phyloP scores from a whole-genome alignment of 1,139 yeast species.

The Candida sp. region DNA sequence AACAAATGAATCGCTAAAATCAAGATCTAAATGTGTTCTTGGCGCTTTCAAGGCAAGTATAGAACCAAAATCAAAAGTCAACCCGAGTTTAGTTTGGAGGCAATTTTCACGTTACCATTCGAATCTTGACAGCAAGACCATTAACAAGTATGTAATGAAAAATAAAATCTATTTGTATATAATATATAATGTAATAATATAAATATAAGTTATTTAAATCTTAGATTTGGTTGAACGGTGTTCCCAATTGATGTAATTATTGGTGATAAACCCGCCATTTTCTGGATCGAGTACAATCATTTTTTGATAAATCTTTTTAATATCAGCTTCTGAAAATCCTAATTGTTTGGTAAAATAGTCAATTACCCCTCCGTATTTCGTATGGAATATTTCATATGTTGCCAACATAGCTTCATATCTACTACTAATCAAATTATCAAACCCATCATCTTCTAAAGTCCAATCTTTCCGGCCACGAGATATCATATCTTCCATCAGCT shows the following conservation, averaged over 20 bases:
- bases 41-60: too few species aligned
- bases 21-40: too few species aligned
- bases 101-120: too few species aligned
- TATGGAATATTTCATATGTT: constrained; percentile 48
- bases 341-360: constrained; percentile 46
- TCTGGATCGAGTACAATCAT: constrained; percentile 26
- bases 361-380: constrained; percentile 57
- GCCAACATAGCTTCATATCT: constrained; percentile 72
- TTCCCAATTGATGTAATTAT: constrained; percentile 20
- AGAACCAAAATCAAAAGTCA: too few species aligned
- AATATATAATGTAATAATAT: too few species aligned
- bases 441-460: constrained; percentile 45
- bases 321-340: constrained; percentile 46
- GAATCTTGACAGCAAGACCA: too few species aligned
- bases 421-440: constrained; percentile 59
- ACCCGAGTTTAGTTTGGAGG: too few species aligned
- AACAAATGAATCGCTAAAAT: too few species aligned
- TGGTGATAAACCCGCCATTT: constrained; percentile 16
- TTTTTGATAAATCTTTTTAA: constrained; percentile 46
- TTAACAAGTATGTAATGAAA: too few species aligned
- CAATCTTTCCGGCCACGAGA: constrained; percentile 37
- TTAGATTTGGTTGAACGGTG: constrained; percentile 17
- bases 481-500: constrained; percentile 26
- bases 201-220: too few species aligned
- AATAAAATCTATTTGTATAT: neutral